A percentile compares a stretch with the other conserved stretches of the same genome.
Conservation (phyloP, 345 rosid genomes). For the Acer yangbiense region DNA sequence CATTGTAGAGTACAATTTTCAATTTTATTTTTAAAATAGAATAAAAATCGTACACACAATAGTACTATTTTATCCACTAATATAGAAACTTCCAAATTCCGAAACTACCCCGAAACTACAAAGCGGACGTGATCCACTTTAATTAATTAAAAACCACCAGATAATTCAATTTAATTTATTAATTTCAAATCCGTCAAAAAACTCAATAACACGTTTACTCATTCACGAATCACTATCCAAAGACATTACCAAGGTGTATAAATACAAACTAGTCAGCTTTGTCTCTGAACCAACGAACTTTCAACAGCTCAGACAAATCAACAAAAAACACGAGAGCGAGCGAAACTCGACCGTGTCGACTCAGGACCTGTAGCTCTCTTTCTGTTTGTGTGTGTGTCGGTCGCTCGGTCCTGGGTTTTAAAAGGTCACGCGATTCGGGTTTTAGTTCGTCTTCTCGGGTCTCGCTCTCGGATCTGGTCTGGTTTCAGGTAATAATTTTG, state of each 20-base stretch:
- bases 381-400: too few species aligned
- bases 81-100: constrained; percentile 15
- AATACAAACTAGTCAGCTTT: not conserved
- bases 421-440: not conserved
- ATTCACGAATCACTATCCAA: not conserved
- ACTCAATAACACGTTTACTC: not conserved
- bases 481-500: not conserved
- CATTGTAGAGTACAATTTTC: too few species aligned
- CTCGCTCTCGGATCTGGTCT: not conserved
- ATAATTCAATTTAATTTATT: constrained; percentile 15
- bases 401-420: constrained; percentile 3
- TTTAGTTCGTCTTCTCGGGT: not conserved
- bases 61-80: constrained; percentile 25
- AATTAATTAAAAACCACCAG: not conserved
- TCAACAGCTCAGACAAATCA: constrained; percentile 4
- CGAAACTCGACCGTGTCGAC: constrained; percentile 6
- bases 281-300: not conserved
- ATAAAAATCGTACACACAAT: not conserved
- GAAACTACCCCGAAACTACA: constrained; percentile 33
- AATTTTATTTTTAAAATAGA: too few species aligned
- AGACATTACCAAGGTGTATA: not conserved
- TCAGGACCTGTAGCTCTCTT: not conserved
- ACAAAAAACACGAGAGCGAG: not conserved
- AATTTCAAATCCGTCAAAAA: constrained; percentile 18
- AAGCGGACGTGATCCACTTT: constrained; percentile 13